Evolutionary conservation across 2,329 filamentous ascomycete genomes (phyloP).

Genomic region (Ilyonectria mors-panacis): DNA sequence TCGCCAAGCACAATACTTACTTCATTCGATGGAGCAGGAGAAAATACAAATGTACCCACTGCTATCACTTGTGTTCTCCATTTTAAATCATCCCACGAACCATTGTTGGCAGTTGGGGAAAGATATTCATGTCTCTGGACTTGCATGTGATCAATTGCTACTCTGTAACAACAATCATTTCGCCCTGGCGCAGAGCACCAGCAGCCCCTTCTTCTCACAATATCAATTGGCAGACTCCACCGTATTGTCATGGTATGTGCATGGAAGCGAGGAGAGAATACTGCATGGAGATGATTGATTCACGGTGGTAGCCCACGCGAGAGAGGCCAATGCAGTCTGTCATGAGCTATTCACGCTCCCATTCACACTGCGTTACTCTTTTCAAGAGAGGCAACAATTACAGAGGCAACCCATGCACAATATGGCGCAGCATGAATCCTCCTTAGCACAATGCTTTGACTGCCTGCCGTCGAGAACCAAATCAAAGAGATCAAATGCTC

Average conservation of each 20-base stretch:
- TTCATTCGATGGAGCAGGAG: background rate
- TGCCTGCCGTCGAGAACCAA: background rate
- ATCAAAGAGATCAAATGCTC: background rate
- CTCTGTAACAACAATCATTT: too few species aligned
- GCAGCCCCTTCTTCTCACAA: background rate
- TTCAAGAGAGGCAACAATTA: too few species aligned
- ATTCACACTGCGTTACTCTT: background rate
- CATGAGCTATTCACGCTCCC: too few species aligned
- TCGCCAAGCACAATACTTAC: too few species aligned
- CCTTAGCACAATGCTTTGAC: background rate
- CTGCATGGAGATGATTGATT: background rate
- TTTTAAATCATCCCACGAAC: background rate
- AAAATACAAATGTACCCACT: background rate
- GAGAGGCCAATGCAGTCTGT: background rate
- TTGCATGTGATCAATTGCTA: too few species aligned
- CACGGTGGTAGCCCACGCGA: background rate
- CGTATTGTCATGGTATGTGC: background rate
- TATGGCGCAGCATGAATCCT: background rate
- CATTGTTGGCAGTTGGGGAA: background rate
- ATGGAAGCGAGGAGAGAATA: background rate
- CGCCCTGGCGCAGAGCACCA: too few species aligned
- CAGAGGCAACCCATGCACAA: background rate
- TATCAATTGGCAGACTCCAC: background rate
- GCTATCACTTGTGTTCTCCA: background rate
- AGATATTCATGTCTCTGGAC: background rate